Base-by-base conservation (phyloP, 2,329 filamentous ascomycete genomes). In the Monilinia fructicola region DNA sequence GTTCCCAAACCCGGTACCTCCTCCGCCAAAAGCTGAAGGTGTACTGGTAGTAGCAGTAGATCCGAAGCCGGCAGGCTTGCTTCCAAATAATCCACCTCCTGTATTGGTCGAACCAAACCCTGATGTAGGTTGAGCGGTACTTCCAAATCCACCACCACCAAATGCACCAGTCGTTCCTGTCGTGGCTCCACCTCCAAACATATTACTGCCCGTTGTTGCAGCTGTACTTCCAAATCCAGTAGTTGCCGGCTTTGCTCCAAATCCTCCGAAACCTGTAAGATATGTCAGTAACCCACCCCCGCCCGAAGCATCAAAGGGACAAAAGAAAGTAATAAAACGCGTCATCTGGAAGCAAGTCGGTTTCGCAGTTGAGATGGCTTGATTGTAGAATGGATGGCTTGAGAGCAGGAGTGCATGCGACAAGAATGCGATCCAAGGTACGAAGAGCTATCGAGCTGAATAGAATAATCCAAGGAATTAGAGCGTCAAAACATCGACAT, bases 111-210 rank as follows among this genome's bases (percentile, higher is more conserved):
- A 63, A 28, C 74, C 74, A 67, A 74, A 75, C 46, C 69, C 67
- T 23, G 74, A 63, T 16, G 68, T 69, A 21, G 69, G 50, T 21
- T 66, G 56, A 61, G 67, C 64, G 23, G 59, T 65, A 14, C 69
- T 53, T 40, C 71, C 71, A 67, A 71, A 71, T 62, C 67, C 65
- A 46, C 68, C 67, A 35, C 69, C 67, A 50, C 70, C 69, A 65
- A 73, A 73, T 31, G 67, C 71, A 50, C 62, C 53, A 50, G 44
- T 71, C 70, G 48, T 63, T 38, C 74, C 75, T 28, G 79, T 71
- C 26, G 75, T 75, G 53, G 74, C 69, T 38, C 73, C 72, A 54
- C 67, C 67, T 54, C 84, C 85, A 71, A 89, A 89, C 70, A 89
- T 77, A 38, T 83, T 80, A 53, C 81, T 80, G 66, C 81, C 78